These are phyloP conservation scores for Trichosanthes cucumerina DNA, from an alignment of 306 rosid genomes.

Conservation along the genomic window DNA sequence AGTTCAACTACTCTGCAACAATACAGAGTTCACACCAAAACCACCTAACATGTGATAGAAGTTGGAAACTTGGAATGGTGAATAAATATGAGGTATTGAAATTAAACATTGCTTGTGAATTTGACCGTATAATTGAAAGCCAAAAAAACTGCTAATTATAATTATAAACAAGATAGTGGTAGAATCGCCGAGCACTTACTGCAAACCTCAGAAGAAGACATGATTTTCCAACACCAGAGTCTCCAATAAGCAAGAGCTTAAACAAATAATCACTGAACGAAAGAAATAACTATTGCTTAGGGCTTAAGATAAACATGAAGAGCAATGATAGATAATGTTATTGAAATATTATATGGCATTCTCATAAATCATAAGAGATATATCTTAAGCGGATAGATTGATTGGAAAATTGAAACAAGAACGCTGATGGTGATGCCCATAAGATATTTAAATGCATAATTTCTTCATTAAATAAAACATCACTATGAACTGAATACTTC, in stretches of 20 bases:
- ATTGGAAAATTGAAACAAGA: background rate
- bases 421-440: background rate
- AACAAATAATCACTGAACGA: conserved; percentile 80
- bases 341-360: background rate
- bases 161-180: background rate
- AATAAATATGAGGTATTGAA: background rate
- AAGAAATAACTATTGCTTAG: background rate
- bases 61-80: background rate
- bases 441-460: background rate
- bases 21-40: background rate
- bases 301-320: background rate
- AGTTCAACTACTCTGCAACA: background rate
- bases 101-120: background rate
- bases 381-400: background rate
- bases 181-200: conserved; percentile 42
- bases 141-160: background rate
- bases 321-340: background rate
- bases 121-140: background rate
- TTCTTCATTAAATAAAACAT: background rate
- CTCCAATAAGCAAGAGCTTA: conserved; percentile 95
- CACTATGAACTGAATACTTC: background rate
- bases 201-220: conserved; percentile 98
- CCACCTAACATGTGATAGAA: background rate
- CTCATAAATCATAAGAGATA: background rate
- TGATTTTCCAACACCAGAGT: conserved; percentile 99